Percentiles rank a stretch among this genome's conserved stretches.
Conservation (phyloP, 208 protist species). For the Leptomonas seymouri region DNA sequence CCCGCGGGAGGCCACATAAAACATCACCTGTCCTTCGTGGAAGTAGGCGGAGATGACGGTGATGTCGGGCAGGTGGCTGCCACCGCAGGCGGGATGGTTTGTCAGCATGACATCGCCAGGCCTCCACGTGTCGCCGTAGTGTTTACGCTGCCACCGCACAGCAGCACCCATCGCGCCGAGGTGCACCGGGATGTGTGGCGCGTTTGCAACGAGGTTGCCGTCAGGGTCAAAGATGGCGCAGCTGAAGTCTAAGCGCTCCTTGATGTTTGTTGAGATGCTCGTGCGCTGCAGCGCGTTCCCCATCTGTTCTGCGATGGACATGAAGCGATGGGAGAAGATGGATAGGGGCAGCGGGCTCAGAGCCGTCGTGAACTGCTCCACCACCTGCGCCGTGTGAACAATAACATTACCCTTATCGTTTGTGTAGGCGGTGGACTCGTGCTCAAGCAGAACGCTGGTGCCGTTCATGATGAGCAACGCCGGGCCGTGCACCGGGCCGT, state of each 20-base stretch:
- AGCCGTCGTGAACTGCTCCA: constrained; percentile 52
- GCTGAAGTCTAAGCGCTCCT: constrained; percentile 93
- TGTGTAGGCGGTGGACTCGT: constrained; percentile 72
- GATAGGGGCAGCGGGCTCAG: constrained; percentile 88
- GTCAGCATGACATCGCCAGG: constrained; percentile 93
- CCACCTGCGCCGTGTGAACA: constrained; percentile 55
- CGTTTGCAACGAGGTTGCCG: constrained; percentile 96
- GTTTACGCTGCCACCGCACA: constrained; percentile 82
- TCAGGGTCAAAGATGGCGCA: constrained; percentile 90
- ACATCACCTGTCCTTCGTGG: constrained; percentile 57
- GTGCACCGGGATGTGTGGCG: constrained; percentile 97
- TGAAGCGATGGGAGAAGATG: constrained; percentile 96
- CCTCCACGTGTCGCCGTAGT: constrained; percentile 64
- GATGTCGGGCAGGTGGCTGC: constrained; percentile 96
- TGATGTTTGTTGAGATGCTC: constrained; percentile 97
- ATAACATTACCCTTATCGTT: constrained; percentile 80
- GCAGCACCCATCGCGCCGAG: constrained; percentile 94
- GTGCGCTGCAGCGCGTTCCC: constrained; percentile 95
- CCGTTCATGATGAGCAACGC: constrained; percentile 92
- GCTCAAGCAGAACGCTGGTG: constrained; percentile 93
- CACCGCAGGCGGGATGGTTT: constrained; percentile 95
- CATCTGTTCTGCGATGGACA: constrained; percentile 98
- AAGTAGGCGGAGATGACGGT: constrained; percentile 96
- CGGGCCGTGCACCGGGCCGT: constrained; percentile 77
- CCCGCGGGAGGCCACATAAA: constrained; percentile 95